Evolutionary conservation across 257 asterid genomes (phyloP).

Genomic region (Leptodermis oblonga): DNA sequence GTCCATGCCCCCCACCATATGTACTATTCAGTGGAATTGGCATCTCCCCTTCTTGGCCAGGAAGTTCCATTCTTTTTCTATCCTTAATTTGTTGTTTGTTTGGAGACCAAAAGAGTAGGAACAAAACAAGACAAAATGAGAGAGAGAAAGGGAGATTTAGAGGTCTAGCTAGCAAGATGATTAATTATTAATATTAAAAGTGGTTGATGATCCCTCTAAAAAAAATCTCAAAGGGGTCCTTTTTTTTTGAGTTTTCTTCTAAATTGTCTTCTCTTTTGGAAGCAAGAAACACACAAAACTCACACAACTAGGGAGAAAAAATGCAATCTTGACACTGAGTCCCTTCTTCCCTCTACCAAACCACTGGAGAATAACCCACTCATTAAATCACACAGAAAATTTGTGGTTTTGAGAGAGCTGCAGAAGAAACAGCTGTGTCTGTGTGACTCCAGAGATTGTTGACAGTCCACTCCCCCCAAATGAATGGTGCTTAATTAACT

Average conservation of each 20-base stretch:
- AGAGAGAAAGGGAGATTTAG: constrained; percentile 20
- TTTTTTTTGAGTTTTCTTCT: too few species aligned
- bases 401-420: not conserved
- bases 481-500: constrained; percentile 6
- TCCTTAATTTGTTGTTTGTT: constrained; percentile 32
- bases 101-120: constrained; percentile 60
- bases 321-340: constrained; percentile 11
- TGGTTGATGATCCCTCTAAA: constrained; percentile 20
- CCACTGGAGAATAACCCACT: constrained; percentile 5
- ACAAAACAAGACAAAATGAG: constrained; percentile 20
- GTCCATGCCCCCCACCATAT: constrained; percentile 48
- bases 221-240: constrained; percentile 9
- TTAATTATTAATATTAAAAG: constrained; percentile 17
- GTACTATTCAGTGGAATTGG: constrained; percentile 73
- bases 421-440: not conserved
- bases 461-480: constrained; percentile 1
- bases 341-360: constrained; percentile 1
- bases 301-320: constrained; percentile 18
- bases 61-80: constrained; percentile 26
- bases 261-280: constrained; percentile 39
- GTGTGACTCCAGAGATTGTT: not conserved
- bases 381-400: not conserved
- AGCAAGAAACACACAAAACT: constrained; percentile 24
- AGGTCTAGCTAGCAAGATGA: constrained; percentile 24
- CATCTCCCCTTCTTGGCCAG: constrained; percentile 53